phyloP scores from a whole-genome alignment of 306 rosid genomes.

The Ormosia semicastrata region DNA sequence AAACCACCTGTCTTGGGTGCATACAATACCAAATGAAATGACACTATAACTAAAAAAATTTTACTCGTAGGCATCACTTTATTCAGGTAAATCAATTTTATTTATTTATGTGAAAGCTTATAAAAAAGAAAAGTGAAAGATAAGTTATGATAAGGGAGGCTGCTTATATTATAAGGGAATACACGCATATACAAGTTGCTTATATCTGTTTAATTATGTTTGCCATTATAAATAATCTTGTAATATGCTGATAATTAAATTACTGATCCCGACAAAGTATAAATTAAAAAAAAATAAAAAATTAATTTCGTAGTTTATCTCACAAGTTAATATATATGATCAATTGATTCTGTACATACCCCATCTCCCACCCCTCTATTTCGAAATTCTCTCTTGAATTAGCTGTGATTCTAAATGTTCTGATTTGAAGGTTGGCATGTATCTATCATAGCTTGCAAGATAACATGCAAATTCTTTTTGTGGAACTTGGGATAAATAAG shows the following conservation, averaged over 20 bases:
- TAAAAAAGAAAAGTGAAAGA: background rate
- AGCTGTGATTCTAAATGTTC: background rate
- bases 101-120: background rate
- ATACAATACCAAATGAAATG: background rate
- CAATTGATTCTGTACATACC: background rate
- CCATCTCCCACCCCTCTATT: background rate
- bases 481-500: no score
- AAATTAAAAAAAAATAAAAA: background rate
- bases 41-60: background rate
- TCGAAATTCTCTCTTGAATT: background rate
- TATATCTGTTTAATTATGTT: background rate
- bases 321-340: background rate
- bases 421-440: no score
- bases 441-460: no score
- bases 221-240: background rate
- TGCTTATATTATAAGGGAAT: constrained; percentile 5
- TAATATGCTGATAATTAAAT: background rate
- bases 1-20: constrained; percentile 11
- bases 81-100: constrained; percentile 17
- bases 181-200: background rate
- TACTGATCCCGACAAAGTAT: background rate
- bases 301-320: background rate
- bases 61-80: background rate
- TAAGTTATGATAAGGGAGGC: constrained; percentile 19
- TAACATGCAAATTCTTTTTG: no score